These are phyloP conservation scores for Xylaria sp. DNA, from an alignment of 2,329 filamentous ascomycete species.

Conservation along the genomic window DNA sequence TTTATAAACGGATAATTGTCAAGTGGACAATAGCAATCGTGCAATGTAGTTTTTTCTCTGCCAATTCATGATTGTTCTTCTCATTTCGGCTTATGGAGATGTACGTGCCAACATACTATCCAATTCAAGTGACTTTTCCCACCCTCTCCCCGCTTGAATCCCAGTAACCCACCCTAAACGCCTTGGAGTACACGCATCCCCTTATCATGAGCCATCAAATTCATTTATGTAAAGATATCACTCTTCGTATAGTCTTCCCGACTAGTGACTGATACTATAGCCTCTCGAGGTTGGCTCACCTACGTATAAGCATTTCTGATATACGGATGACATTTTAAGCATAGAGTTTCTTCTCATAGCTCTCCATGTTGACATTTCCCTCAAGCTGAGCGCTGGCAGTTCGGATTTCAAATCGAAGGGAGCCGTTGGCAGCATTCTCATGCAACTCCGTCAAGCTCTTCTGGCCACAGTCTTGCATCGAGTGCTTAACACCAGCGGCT, in stretches of 20 bases:
- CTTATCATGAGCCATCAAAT: constrained; percentile 32
- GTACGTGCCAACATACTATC: constrained; percentile 5
- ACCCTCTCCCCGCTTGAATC: constrained; percentile 22
- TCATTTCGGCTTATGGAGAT: constrained; percentile 1
- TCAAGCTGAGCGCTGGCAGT: constrained; percentile 95
- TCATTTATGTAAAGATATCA: constrained; percentile 26
- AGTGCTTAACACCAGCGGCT: constrained; percentile 95
- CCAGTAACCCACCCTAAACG: constrained; percentile 31
- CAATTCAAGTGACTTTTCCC: constrained; percentile 19
- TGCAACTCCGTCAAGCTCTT: constrained; percentile 82
- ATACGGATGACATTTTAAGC: constrained; percentile 61
- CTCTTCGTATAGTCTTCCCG: constrained; percentile 5
- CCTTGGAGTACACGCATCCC: constrained; percentile 24
- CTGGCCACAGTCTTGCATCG: constrained; percentile 92
- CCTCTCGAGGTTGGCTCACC: constrained; percentile 3
- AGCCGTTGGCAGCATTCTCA: constrained; percentile 76
- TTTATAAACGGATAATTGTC: no score
- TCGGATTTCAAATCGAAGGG: constrained; percentile 90
- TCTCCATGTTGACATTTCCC: constrained; percentile 98
- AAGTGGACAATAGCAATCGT: neutral
- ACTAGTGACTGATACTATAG: neutral
- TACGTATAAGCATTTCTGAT: constrained; percentile 24
- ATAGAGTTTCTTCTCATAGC: constrained; percentile 99
- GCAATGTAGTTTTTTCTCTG: neutral
- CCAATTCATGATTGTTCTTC: neutral